phyloP scores from a whole-genome alignment of 768 basidiomycete species.

The Phylloporus scabripes region DNA sequence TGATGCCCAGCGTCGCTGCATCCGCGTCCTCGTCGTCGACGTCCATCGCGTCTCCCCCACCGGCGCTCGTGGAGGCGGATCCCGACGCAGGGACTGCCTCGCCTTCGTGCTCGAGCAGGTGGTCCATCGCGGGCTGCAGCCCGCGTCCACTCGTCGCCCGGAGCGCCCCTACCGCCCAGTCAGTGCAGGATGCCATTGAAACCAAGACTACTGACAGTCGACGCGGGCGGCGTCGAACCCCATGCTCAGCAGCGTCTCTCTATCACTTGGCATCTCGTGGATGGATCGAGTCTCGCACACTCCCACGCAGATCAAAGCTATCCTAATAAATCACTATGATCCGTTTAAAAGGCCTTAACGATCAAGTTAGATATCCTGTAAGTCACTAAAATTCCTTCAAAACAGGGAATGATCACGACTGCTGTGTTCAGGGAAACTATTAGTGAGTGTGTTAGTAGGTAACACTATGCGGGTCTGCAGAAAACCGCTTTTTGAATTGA shows the following conservation, averaged over 20 bases:
- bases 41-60: conserved; percentile 36
- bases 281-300: background rate
- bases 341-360: too few relatives aligned
- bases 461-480: too few relatives aligned
- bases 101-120: conserved; percentile 74
- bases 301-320: too few relatives aligned
- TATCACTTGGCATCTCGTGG: conserved; percentile 48
- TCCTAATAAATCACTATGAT: too few relatives aligned
- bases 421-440: too few relatives aligned
- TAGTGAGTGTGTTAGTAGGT: too few relatives aligned
- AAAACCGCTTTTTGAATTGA: too few relatives aligned
- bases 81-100: conserved; percentile 64
- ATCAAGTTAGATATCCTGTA: too few relatives aligned
- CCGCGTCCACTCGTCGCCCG: conserved; percentile 80
- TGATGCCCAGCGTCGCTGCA: conserved; percentile 48
- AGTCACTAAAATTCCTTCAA: too few relatives aligned
- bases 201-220: conserved; percentile 58
- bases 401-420: too few relatives aligned
- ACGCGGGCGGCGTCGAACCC: conserved; percentile 82
- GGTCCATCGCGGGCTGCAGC: conserved; percentile 88
- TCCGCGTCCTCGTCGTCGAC: conserved; percentile 68
- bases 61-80: background rate
- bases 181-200: background rate
- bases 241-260: conserved; percentile 74
- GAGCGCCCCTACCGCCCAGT: conserved; percentile 68